Evolutionary conservation across 305 asterid species (phyloP), one percentile per base, ranked within the genome.

Genomic region (Striga hermonthica): DNA sequence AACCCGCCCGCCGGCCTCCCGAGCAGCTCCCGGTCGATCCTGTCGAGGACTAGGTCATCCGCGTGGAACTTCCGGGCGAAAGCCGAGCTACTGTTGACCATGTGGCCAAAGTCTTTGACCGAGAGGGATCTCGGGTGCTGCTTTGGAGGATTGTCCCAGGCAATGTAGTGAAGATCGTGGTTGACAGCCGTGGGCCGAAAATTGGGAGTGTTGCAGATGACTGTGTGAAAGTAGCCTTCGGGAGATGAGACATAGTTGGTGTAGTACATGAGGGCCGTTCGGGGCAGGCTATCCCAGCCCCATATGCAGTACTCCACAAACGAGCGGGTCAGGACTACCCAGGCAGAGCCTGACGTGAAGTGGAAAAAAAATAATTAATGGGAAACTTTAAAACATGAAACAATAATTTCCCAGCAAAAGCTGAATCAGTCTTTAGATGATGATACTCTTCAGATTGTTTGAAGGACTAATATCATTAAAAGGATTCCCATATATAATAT

Each of bases 111-210:
- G 77, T 92, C 98, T 63, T 71, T 82, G 9, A 82, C 76, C 0
- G 97, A 78, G 39, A 92, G 40, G 28, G 76, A 75, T 55, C 84
- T 70, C 10, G 98, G 98, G 66, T 92, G 98, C 79, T 92, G 98
- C 84, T 89, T 92, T 6, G 98, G 98, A 56, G 98, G 98, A 40
- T 70, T 67, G 78, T 92, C 98, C 98, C 98, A 92, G 7, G 96
- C 95, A 39, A 92, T 92, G 81, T 89, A 92, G 72, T 92, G 98
- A 57, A 92, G 91, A 65, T 92, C 98, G 9, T 92, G 98, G 50
- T 88, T 80, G 73, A 92, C 58, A n/a, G 97, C 93, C 8, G 96
- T 87, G 70, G 69, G 69, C 28, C 72, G 85, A 13, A 92, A 92
- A 73, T 84, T 89, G 31, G 78, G 76, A 1, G 87, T 80, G 79